Percentiles rank a stretch among this genome's conserved stretches.
These are phyloP conservation scores for Metschnikowia aberdeeniae DNA, from an alignment of 805 yeast species.

Conservation along the genomic window DNA sequence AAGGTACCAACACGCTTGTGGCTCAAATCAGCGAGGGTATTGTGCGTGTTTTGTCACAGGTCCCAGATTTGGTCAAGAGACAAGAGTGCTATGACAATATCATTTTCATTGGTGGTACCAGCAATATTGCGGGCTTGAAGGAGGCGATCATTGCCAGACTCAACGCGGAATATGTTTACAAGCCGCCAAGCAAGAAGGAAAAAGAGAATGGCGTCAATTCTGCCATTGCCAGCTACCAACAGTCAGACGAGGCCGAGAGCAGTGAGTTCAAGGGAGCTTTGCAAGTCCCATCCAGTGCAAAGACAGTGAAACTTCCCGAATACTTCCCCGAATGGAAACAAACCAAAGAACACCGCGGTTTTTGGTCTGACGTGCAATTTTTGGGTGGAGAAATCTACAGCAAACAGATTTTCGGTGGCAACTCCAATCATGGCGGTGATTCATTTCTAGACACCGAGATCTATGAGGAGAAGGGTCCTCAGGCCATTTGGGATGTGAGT, in stretches of 20 bases:
- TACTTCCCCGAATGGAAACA: conserved; percentile 93
- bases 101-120: conserved; percentile 74
- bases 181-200: conserved; percentile 26
- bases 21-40: conserved; percentile 50
- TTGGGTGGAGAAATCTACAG: conserved; percentile 86
- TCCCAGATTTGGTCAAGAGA: conserved; percentile 66
- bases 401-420: conserved; percentile 71
- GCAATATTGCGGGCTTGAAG: conserved; percentile 69
- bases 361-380: conserved; percentile 68
- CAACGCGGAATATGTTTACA: conserved; percentile 50
- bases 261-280: conserved; percentile 19
- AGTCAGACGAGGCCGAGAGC: conserved; percentile 32
- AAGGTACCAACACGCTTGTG: conserved; percentile 66
- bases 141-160: conserved; percentile 63
- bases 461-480: conserved; percentile 78
- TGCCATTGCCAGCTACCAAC: conserved; percentile 42
- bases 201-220: conserved; percentile 30
- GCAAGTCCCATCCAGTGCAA: conserved; percentile 80
- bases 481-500: conserved; percentile 67
- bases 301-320: conserved; percentile 71
- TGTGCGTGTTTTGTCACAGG: conserved; percentile 46
- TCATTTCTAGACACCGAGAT: conserved; percentile 64
- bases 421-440: conserved; percentile 52
- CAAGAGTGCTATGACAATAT: conserved; percentile 85
- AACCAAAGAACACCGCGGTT: conserved; percentile 48